Conservation (phyloP, 768 basidiomycete species). For the Mycena albidolilacea region DNA sequence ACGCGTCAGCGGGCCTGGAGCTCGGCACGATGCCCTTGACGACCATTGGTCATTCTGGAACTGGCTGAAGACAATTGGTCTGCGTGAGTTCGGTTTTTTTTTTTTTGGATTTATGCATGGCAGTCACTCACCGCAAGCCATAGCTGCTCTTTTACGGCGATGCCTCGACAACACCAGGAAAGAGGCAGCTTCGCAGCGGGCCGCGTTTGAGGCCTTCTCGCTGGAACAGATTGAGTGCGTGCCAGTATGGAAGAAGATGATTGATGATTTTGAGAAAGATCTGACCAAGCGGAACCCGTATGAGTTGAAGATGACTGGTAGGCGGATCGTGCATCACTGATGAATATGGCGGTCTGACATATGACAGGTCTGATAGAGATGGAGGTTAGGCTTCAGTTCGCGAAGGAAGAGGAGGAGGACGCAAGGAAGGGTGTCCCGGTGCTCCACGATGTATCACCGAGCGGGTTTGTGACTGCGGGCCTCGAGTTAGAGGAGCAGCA, state of each 20-base stretch:
- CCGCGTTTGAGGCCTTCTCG: constrained; percentile 5
- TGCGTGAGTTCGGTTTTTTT: constrained; percentile 39
- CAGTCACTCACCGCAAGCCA: not conserved
- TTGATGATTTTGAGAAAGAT: not conserved
- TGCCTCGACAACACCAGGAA: not conserved
- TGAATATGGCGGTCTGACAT: not conserved
- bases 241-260: not conserved
- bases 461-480: constrained; percentile 12
- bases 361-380: constrained; percentile 15
- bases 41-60: constrained; percentile 46
- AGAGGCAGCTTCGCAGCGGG: not conserved
- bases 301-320: not conserved
- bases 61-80: constrained; percentile 43
- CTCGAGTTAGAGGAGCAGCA: constrained; percentile 30
- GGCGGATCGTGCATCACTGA: not conserved
- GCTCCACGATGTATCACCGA: constrained; percentile 21
- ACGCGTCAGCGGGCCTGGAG: not conserved
- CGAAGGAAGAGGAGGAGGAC: constrained; percentile 14
- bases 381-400: constrained; percentile 19
- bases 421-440: not conserved
- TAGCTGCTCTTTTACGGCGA: not conserved
- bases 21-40: constrained; percentile 45
- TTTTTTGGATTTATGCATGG: constrained; percentile 26
- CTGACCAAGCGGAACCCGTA: not conserved
- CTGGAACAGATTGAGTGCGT: constrained; percentile 1